A percentile compares a stretch with the other conserved stretches of the same genome.
Evolutionary conservation across 768 basidiomycete genomes (phyloP).

Genomic region (Hydnomerulius pinastri): DNA sequence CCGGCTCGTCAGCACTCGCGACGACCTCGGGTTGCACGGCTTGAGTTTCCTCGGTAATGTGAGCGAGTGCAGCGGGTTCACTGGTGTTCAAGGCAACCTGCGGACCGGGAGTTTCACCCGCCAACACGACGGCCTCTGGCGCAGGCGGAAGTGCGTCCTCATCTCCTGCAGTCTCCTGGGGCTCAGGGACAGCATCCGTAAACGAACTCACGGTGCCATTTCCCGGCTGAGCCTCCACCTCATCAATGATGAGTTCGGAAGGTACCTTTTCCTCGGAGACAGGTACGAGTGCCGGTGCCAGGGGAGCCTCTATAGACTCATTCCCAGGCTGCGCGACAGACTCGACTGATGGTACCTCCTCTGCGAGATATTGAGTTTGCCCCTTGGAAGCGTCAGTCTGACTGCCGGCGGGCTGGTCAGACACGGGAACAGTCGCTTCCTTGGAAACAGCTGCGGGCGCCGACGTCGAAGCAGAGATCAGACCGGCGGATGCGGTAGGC

Average conservation of each 20-base stretch:
- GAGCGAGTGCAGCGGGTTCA: conserved; percentile 27
- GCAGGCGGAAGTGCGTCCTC: conserved; percentile 27
- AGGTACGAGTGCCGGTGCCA: conserved; percentile 5
- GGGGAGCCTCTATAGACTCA: conserved; percentile 5
- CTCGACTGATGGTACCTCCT: conserved; percentile 19
- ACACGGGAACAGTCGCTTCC: background rate
- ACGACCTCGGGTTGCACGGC: background rate
- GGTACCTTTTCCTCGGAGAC: conserved; percentile 1
- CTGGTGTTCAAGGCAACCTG: conserved; percentile 31
- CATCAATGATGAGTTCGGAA: conserved; percentile 5
- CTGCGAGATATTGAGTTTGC: background rate
- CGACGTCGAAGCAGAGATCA: background rate
- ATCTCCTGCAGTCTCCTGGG: background rate
- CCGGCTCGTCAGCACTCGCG: background rate
- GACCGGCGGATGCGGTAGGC: background rate
- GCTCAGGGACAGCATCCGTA: background rate
- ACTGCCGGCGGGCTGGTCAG: background rate
- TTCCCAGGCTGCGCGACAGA: conserved; percentile 11
- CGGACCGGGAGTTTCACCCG: conserved; percentile 30
- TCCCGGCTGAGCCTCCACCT: background rate
- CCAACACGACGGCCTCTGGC: conserved; percentile 29
- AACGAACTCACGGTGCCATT: background rate
- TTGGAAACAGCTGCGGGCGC: background rate
- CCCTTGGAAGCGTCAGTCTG: conserved; percentile 8
- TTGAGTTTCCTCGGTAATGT: background rate